phyloP scores from a whole-genome alignment of 1,284 basidiomycete genomes.

The Sporisorium iseilematis-ciliati region DNA sequence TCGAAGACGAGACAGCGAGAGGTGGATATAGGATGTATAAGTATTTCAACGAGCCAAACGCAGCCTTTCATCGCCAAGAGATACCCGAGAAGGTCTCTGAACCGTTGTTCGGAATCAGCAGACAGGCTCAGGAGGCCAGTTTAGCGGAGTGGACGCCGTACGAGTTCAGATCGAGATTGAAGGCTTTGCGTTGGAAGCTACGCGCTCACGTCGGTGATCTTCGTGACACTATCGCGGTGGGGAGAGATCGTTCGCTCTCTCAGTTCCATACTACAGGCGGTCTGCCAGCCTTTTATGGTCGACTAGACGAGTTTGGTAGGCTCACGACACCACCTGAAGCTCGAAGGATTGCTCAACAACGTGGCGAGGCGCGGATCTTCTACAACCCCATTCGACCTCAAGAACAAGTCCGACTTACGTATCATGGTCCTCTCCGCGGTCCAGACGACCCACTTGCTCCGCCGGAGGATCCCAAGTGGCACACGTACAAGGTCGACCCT shows the following conservation, averaged over 20 bases:
- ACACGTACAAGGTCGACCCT: no score
- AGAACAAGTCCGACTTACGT: background rate
- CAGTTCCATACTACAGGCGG: conserved; percentile 15
- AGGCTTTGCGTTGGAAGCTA: background rate
- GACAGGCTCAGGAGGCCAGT: no score
- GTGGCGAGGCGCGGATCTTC: conserved; percentile 14
- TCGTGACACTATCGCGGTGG: background rate
- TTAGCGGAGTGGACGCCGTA: no score
- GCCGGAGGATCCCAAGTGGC: background rate
- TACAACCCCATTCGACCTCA: conserved; percentile 2
- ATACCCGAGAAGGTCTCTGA: no score
- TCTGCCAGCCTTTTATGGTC: background rate
- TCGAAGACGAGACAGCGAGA: background rate
- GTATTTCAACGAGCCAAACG: no score
- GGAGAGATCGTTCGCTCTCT: background rate
- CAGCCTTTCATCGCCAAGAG: no score
- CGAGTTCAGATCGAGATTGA: no score
- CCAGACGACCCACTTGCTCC: background rate
- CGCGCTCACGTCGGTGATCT: background rate
- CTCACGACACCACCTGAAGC: conserved; percentile 6
- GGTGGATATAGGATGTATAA: background rate
- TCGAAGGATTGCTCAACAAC: conserved; percentile 6
- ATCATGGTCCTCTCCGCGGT: background rate
- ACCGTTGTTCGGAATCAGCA: no score
- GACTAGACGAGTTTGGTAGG: background rate